A percentile compares a stretch with the other conserved stretches of the same genome.
Evolutionary conservation across 163 green algal genomes (phyloP).

Genomic region (Scenedesmus sp.): DNA sequence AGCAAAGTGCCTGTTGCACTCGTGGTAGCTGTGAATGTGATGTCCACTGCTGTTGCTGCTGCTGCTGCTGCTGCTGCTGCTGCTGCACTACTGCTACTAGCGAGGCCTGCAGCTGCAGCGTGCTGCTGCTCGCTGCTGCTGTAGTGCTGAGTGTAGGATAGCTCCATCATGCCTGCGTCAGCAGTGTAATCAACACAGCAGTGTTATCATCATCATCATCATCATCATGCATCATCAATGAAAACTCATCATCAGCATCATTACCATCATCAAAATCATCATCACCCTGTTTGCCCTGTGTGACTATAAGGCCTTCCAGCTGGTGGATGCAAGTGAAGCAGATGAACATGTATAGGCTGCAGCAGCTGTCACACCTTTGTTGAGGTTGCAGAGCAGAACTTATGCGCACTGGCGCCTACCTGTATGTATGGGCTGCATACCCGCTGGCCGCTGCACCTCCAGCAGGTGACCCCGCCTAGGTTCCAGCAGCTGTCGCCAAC

Average conservation of each 20-base stretch:
- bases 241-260: no score
- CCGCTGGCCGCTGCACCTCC: conserved; percentile 65
- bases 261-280: no score
- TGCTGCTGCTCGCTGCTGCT: neutral
- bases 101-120: neutral
- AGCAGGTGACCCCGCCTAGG: conserved; percentile 78
- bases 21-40: conserved; percentile 90
- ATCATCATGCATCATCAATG: no score
- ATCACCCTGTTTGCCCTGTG: no score
- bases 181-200: neutral
- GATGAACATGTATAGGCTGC: neutral
- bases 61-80: conserved; percentile 29
- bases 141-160: conserved; percentile 74
- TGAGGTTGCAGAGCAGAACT: neutral
- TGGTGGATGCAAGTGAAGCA: neutral
- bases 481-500: conserved; percentile 59
- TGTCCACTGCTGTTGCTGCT: conserved; percentile 58
- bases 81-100: conserved; percentile 20
- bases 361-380: neutral
- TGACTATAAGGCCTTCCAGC: neutral
- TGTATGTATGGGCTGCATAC: conserved; percentile 60
- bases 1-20: conserved; percentile 72
- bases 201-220: neutral
- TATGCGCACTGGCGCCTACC: neutral
- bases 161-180: conserved; percentile 86